Conservation (phyloP, 2,329 filamentous ascomycete genomes). For the Iodosphaeria phyllophila region DNA sequence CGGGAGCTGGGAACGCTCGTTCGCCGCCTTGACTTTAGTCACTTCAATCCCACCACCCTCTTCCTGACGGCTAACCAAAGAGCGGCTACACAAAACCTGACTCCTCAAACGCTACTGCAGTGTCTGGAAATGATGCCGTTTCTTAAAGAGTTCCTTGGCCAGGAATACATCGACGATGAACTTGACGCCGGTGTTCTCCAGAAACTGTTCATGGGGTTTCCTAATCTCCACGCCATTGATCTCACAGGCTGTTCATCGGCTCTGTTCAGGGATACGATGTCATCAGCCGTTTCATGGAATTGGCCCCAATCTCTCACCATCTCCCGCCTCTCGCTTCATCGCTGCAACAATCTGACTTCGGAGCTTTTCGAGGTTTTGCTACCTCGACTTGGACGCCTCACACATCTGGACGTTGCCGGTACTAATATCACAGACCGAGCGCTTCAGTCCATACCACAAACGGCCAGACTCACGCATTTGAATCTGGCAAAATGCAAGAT, state of each 20-base stretch:
- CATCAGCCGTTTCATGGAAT: slow-evolving; percentile 27
- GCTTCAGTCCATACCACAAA: slow-evolving; percentile 49
- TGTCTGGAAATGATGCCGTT: slow-evolving; percentile 56
- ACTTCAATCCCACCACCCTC: slow-evolving; percentile 65
- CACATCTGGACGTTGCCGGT: slow-evolving; percentile 64
- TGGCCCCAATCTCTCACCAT: slow-evolving; percentile 39
- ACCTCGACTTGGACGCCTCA: slow-evolving; percentile 49
- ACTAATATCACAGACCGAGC: slow-evolving; percentile 58
- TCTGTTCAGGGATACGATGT: slow-evolving; percentile 47
- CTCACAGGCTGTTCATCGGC: slow-evolving; percentile 59
- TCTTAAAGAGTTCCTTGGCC: slow-evolving; percentile 59
- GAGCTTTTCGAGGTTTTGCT: slow-evolving; percentile 50
- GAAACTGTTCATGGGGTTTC: slow-evolving; percentile 51
- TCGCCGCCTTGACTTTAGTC: slow-evolving; percentile 64
- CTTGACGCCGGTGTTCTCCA: slow-evolving; percentile 46
- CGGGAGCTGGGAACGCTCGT: slow-evolving; percentile 56
- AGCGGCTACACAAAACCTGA: slow-evolving; percentile 56
- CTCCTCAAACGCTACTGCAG: slow-evolving; percentile 49
- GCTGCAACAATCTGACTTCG: slow-evolving; percentile 53
- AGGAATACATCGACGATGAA: slow-evolving; percentile 68
- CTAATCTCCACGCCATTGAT: slow-evolving; percentile 48
- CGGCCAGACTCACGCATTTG: slow-evolving; percentile 56
- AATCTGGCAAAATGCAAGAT: slow-evolving; percentile 61
- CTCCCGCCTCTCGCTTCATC: slow-evolving; percentile 56
- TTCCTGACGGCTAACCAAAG: slow-evolving; percentile 62